Base-by-base conservation (phyloP, 1,284 basidiomycete genomes). In the Inonotus hispidus region DNA sequence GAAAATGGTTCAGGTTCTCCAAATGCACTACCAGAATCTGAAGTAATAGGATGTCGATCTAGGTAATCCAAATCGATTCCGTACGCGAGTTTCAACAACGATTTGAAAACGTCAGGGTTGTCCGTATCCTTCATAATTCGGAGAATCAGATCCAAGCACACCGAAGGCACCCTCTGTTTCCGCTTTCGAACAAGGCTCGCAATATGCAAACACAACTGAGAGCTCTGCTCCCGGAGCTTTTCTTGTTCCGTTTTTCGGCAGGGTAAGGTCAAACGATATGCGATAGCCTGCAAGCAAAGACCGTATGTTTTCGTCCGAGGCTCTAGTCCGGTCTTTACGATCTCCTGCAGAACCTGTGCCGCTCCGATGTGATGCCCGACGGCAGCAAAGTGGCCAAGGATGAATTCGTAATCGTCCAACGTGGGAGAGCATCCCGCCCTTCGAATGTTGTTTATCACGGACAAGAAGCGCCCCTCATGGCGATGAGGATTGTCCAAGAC, bases 31-130 rank as follows among this genome's bases (percentile, higher is more conserved):
- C 49, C 46, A 56, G 61, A 67, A 64, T 68, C 73, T 68, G 60
- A 73, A 63, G 83, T 79, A 59, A 85, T 62, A 2, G 84, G 79
- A 27, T 78, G 73, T 47, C 81, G 77, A 67, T 92, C 90, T 0
- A 88, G 88, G 67, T 84, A 85, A 11, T 79, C 75, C 55, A 92
- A 69, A 71, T 92, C 90, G 59, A 92, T 79, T 0, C 84, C 88
- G 68, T 91, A 92, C 19, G 79, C 82, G 65, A 79, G 71, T 67
- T 80, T 83, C 74, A 91, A 71, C 37, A 90, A 72, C 16, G 72
- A 69, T 60, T 82, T 77, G 69, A 88, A 87, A 0, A 75, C 75
- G 37, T 77, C 73, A 58, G 74, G 69, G 68, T 87, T 81, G 50
- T 79, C 68, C 0, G 82, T 83, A 65, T 84, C 83, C 72, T 86